Evolutionary conservation across 2,329 filamentous ascomycete species (phyloP), one percentile per base, ranked within the genome.

Genomic region (Talaromyces atroroseus): DNA sequence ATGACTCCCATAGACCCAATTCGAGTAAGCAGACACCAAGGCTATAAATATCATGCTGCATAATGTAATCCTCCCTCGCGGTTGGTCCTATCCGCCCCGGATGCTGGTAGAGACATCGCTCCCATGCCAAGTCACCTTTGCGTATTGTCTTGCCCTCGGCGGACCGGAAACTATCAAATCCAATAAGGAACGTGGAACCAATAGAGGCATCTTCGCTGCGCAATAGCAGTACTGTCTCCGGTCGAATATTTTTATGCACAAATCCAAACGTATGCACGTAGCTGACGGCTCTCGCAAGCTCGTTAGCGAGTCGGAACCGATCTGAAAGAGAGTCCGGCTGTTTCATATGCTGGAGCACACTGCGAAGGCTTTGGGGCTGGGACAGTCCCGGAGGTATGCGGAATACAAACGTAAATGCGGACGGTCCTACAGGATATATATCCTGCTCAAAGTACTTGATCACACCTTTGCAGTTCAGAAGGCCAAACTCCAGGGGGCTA

Each of bases 1-100:
- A 71, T 0, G 36, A 26, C 1, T 16, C 4, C 20, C 24, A 29
- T 10, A 82, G 59, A 0, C 78, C 79, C 24, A 83, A 73, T 62
- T 83, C 80, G 0, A 83, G 65, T 0, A 83, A 68, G 51, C 76
- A 79, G 0, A 82, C 78, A 0, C 80, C 80, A 0, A 83, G 70
- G 54, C 78, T 80, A 63, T 83, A 83, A 11, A 83, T 78, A 57
- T 83, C 80, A 61, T 83, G 80, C 52, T 80, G 75, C 75, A 82
- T 82, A 1, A 60, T 65, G 59, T 80, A 82, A 0, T 60, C 54
- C 1, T 76, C 70, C 24, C 71, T 64, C 0, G 71, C 68, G 2
- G 60, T 58, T 0, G 68, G 21, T 0, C 79, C 78, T 60, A 81
- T 78, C 0, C 80, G 73, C 0, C 60, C 58, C 0, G 79, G 78